phyloP scores from a whole-genome alignment of 1,284 basidiomycete species.

The Chalciporus piperatoides region DNA sequence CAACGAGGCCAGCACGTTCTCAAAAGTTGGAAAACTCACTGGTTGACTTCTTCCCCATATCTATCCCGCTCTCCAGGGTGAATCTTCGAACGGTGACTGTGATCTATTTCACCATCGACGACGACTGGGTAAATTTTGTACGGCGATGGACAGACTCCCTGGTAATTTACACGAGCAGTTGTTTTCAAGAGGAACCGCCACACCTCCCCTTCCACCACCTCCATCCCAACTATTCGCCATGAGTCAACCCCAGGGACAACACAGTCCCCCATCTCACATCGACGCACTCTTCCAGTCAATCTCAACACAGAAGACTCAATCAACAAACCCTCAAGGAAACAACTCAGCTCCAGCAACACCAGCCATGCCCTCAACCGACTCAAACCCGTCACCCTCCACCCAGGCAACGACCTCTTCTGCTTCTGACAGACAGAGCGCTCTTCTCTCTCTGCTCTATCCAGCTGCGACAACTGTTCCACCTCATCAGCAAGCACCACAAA shows the following conservation, averaged over 20 bases:
- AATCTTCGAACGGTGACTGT: background rate
- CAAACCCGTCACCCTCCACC: conserved; percentile 35
- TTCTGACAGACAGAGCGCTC: conserved; percentile 65
- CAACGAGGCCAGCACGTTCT: conserved; percentile 25
- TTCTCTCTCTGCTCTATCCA: conserved; percentile 63
- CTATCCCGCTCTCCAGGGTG: conserved; percentile 2
- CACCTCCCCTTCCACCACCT: conserved; percentile 10
- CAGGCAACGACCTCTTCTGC: conserved; percentile 42
- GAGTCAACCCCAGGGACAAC: conserved; percentile 4
- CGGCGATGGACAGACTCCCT: conserved; percentile 16
- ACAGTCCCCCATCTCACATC: conserved; percentile 14
- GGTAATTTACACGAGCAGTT: conserved; percentile 14
- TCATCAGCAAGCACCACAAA: conserved; percentile 19
- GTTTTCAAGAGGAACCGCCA: conserved; percentile 15
- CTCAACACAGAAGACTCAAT: conserved; percentile 4
- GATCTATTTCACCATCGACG: background rate
- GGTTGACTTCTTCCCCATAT: conserved; percentile 6
- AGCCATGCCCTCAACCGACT: conserved; percentile 45
- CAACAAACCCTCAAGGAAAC: conserved; percentile 14
- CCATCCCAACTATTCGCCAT: conserved; percentile 13
- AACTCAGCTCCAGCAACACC: conserved; percentile 56
- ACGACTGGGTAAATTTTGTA: too few relatives aligned
- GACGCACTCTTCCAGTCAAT: conserved; percentile 22
- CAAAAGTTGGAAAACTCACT: conserved; percentile 2
- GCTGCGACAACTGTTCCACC: conserved; percentile 36